Base-by-base conservation (phyloP, 2,329 filamentous ascomycete species). In the Ceratocystis lukuohia region DNA sequence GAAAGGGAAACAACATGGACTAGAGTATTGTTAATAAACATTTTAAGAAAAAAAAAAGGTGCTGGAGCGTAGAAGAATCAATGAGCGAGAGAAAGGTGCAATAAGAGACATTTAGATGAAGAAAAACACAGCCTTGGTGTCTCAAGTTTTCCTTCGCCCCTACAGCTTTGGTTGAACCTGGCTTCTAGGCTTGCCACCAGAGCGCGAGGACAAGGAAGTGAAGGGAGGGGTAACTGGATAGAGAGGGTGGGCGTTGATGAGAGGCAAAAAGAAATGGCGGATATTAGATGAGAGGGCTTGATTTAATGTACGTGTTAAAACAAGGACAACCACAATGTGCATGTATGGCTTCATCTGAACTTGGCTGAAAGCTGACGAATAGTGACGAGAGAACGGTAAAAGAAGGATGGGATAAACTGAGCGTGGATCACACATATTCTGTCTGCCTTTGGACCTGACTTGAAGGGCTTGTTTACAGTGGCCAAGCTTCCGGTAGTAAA, bases 251-350 rank as follows among this genome's bases (percentile, higher is more conserved):
- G 46, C 22, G 46, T n/a, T 20, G 20, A 6, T 15, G 22, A 53
- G 22, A 10, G 22, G 30, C 8, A 30, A 59, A 30, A 59, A 59
- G 25, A 30, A n/a, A 59, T 59, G 56, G 56, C 28, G 56, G n/a
- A 59, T 37, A n/a, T 59, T 59, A 59, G 48, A 53, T 53, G 48
- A 59, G 56, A 59, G 56, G 37, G 30, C 56, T 59, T 37, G 56
- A 5, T 59, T 33, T 59, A 8, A 30, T n/a, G 25, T n/a, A 10
- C 28, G 28, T 37, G 17, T 20, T 59, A 30, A 8, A 59, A 59
- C 33, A 20, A n/a, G 48, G 10, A 53, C 25, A 28, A 22, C 37
- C 48, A 15, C 48, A 6, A 59, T 17, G 33, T 37, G 28, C 25
- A 30, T 30, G 56, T 37, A 59, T 33, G n/a, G 37, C 28, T 59